A percentile compares a stretch with the other conserved stretches of the same genome.
These are phyloP conservation scores for Colletotrichum chlorophyti DNA, from an alignment of 2,329 filamentous ascomycete species.

Conservation along the genomic window DNA sequence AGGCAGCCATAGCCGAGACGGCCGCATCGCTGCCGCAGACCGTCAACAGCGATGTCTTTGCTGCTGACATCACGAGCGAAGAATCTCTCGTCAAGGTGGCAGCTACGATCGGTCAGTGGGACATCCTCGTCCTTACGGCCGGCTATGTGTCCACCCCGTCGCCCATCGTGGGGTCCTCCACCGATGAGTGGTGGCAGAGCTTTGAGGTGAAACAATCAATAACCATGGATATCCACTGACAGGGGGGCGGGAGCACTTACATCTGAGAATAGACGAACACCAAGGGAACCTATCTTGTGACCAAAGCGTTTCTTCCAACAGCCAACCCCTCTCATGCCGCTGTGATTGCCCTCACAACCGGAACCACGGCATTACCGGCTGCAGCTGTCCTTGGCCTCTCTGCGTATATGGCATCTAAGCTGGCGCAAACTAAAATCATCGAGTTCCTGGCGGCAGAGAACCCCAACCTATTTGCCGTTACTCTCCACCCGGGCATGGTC, in stretches of 20 bases:
- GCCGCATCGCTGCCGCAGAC: conserved; percentile 30
- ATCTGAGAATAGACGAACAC: conserved; percentile 51
- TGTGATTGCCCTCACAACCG: conserved; percentile 32
- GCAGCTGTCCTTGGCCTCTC: conserved; percentile 29
- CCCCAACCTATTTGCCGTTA: conserved; percentile 32
- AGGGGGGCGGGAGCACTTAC: not conserved
- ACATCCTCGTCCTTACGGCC: conserved; percentile 28
- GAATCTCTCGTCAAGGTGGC: conserved; percentile 10
- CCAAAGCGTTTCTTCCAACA: conserved; percentile 52
- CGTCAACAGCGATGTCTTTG: not conserved
- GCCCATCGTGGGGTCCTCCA: conserved; percentile 24
- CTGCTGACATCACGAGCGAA: conserved; percentile 16
- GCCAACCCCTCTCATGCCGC: conserved; percentile 26
- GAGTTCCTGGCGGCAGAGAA: conserved; percentile 36
- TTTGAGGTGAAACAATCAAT: conserved; percentile 31
- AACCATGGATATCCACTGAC: not conserved
- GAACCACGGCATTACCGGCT: conserved; percentile 29
- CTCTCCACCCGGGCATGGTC: conserved; percentile 34
- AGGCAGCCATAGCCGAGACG: conserved; percentile 35
- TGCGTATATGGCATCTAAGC: conserved; percentile 28
- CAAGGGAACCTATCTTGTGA: conserved; percentile 52
- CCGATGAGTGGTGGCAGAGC: conserved; percentile 32
- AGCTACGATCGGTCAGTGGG: conserved; percentile 27
- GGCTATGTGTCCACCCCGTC: conserved; percentile 28
- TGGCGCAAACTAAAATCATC: conserved; percentile 40